Percentiles rank a stretch among this genome's conserved stretches.
These are phyloP conservation scores for Nannochloropsis granulata DNA, from an alignment of 108 stramenopile genomes.

Conservation along the genomic window DNA sequence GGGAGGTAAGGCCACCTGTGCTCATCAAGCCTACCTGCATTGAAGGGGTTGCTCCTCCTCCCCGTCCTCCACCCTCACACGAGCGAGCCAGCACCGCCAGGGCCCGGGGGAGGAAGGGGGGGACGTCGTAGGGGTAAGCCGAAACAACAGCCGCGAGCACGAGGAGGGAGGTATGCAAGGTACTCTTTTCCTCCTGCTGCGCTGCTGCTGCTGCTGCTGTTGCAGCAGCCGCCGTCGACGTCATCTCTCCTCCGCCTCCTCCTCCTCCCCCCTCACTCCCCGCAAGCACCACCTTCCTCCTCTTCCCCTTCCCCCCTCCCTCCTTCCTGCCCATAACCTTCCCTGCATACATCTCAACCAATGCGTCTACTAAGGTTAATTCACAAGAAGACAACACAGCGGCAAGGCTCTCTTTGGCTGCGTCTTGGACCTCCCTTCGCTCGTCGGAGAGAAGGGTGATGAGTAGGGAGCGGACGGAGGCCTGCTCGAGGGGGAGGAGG, in stretches of 20 bases:
- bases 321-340: neutral
- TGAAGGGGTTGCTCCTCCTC: neutral
- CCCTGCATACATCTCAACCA: neutral
- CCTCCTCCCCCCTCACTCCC: neutral
- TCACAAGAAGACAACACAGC: slow-evolving; percentile 6
- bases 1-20: neutral
- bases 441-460: slow-evolving; percentile 6
- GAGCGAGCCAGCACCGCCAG: neutral
- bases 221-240: neutral
- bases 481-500: slow-evolving; percentile 8
- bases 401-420: slow-evolving; percentile 1
- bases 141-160: slow-evolving; percentile 6
- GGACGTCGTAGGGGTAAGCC: slow-evolving; percentile 21
- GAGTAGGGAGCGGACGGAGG: neutral
- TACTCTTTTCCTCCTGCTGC: neutral
- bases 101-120: slow-evolving; percentile 1
- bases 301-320: slow-evolving; percentile 2
- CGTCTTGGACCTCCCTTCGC: neutral
- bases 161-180: slow-evolving; percentile 4
- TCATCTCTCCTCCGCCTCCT: neutral
- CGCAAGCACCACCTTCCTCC: neutral
- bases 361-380: neutral
- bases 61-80: neutral
- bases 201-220: neutral
- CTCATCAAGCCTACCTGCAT: neutral